phyloP scores from a whole-genome alignment of 164 flowering plant genomes.

The Piper longum region DNA sequence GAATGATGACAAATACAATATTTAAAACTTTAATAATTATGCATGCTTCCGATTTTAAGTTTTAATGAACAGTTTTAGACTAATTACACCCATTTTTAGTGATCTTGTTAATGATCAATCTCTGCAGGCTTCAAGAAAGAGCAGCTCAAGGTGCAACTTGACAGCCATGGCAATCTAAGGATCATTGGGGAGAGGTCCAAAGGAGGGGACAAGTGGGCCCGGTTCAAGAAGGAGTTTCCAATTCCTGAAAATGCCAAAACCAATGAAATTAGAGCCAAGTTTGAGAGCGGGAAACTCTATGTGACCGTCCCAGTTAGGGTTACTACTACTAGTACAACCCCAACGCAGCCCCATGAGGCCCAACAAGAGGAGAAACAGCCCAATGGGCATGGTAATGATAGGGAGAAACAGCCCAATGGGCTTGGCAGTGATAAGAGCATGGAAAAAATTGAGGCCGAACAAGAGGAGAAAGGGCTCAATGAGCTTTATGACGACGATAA shows the following conservation, averaged over 20 bases:
- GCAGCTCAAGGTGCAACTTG: slow-evolving; percentile 41
- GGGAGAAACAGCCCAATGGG: not conserved
- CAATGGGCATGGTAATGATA: too few species aligned
- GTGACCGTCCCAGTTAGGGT: slow-evolving; percentile 24
- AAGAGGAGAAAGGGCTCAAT: not conserved
- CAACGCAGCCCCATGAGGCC: not conserved
- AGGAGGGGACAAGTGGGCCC: slow-evolving; percentile 20
- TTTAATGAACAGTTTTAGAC: not conserved
- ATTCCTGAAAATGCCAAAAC: slow-evolving; percentile 22
- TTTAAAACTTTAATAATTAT: too few species aligned
- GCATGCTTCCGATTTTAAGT: too few species aligned
- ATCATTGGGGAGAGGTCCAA: slow-evolving; percentile 36
- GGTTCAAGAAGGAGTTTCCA: slow-evolving; percentile 30
- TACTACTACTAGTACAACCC: not conserved
- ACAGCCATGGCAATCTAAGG: slow-evolving; percentile 15
- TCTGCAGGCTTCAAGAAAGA: slow-evolving; percentile 44
- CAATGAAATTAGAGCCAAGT: slow-evolving; percentile 30
- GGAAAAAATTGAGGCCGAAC: not conserved
- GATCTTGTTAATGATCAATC: not conserved
- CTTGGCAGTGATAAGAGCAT: not conserved
- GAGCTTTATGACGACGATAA: too few species aligned
- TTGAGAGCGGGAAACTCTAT: slow-evolving; percentile 26
- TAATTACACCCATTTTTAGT: too few species aligned
- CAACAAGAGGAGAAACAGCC: not conserved
- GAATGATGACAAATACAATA: too few species aligned